Base-by-base conservation (phyloP, 768 basidiomycete species). In the Lactarius akahatsu region DNA sequence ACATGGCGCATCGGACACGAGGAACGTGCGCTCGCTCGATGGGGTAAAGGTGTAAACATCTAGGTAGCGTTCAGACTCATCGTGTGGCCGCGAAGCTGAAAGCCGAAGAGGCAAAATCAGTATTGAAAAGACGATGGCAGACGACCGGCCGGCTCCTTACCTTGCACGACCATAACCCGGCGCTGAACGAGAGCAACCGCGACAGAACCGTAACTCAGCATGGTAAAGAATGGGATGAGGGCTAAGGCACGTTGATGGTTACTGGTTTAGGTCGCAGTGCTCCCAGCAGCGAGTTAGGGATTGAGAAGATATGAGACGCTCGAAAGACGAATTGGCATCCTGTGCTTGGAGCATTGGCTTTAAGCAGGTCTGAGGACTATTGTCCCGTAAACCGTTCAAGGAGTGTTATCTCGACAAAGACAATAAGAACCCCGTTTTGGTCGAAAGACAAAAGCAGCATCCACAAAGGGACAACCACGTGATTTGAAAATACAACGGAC, bases 141-240 rank as follows among this genome's bases (percentile, higher is more conserved):
- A 47, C 58, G 26, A 40, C 20, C 20, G 55, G 40, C 32, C 8
- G 1, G 50, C n/a, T 32, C 63, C 75, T 64, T 71, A 87, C 89
- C 84, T 84, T 87, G 85, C 30, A 90, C 85, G 67, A 91, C 74
- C 80, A 83, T 84, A 40, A 91, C 85, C 73, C 86, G 84, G 71
- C 83, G 85, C 69, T 86, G 85, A 56, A 90, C 86, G 65, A 90
- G 72, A 26, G 89, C 89, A 64, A 90, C 82, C 60, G 88, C 89
- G 65, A 89, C 77, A 47, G 83, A 81, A 60, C 89, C 86, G 73
- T 83, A 66, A 54, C 62, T 66, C 59, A 71, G 15, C 70, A 71
- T 71, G 62, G 26, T 61, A 18, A 18, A 28, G 20, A 32, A 40
- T 41, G 28, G 15, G 23, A 18, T 32, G 38, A 36, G n/a, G 36